phyloP scores from a whole-genome alignment of 2,329 filamentous ascomycete genomes.

The Cordyceps cateniannulata region DNA sequence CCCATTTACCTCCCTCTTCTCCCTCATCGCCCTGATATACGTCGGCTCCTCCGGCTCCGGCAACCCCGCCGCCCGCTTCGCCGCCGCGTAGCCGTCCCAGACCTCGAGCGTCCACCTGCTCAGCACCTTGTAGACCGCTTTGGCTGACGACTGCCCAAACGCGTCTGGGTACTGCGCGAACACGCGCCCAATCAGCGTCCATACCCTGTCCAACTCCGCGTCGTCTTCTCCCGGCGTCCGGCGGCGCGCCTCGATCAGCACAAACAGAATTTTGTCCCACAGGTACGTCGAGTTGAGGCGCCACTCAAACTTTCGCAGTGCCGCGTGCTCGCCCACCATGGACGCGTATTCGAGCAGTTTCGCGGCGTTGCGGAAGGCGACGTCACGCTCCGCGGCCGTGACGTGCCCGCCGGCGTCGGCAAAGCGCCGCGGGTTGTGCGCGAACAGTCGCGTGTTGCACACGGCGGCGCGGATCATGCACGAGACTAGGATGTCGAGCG shows the following conservation, averaged over 20 bases:
- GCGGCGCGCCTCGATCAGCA: constrained; percentile 23
- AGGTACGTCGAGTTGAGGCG: constrained; percentile 22
- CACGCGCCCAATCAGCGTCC: constrained; percentile 20
- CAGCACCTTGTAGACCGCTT: constrained; percentile 18
- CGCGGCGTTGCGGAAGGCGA: constrained; percentile 12
- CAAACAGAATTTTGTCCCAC: constrained; percentile 25
- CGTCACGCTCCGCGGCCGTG: constrained; percentile 6
- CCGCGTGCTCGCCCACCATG: constrained; percentile 16
- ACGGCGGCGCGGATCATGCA: constrained; percentile 13
- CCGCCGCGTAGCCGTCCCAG: constrained; percentile 11
- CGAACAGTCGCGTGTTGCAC: constrained; percentile 13
- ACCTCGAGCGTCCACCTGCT: constrained; percentile 13
- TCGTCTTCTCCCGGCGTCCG: constrained; percentile 19
- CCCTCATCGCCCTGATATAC: constrained; percentile 4
- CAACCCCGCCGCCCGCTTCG: not conserved
- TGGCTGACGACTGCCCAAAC: constrained; percentile 16
- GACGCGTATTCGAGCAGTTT: constrained; percentile 19
- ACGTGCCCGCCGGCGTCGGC: not conserved
- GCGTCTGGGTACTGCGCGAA: constrained; percentile 19
- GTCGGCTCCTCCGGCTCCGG: constrained; percentile 4
- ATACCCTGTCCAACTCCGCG: constrained; percentile 22
- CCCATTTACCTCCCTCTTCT: not conserved
- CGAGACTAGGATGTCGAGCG: constrained; percentile 8
- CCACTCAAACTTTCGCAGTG: constrained; percentile 22
- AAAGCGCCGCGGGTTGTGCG: constrained; percentile 10